Evolutionary conservation across 2,329 filamentous ascomycete species (phyloP), one percentile per base, ranked within the genome.

Genomic region (Ilyonectria mors-panacis): DNA sequence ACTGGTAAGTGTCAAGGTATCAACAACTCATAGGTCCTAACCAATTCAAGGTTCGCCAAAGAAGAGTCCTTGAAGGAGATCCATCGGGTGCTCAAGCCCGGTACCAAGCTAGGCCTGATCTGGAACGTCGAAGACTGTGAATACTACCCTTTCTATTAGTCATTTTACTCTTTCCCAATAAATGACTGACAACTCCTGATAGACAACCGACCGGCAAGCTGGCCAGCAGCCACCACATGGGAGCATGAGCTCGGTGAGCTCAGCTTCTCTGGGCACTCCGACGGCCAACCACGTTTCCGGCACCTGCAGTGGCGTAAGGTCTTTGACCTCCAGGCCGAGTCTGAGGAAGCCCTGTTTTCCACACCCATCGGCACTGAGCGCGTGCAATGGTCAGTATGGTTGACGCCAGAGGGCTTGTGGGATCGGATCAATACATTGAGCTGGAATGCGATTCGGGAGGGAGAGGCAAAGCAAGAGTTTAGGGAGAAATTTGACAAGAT

Each of bases 41-140:
- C 48, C 23, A 65, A 23, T 17, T 26, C 17, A 21, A 91, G 92
- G 92, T 94, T 94, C 80, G 89, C 91, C 44, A 92, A 86, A 59
- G 80, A 85, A 47, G 85, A 88, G 39, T 83, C 91, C 0, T 80
- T 94, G 30, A 79, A 82, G 51, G 91, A 93, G 73, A 91, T 94
- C n/a, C 86, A 89, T 71, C 87, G 91, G 53, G 86, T 92, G 0
- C 80, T 94, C 54, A 87, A 86, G 73, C 89, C 89, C 0, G 86
- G 85, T 7, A 87, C 87, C 7, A 83, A 84, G 30, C 82, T 94
- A 30, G 92, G 89, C 15, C 79, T 93, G 77, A 90, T 94, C 59
- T 94, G 92, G 92, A 94, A 93, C 73, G 83, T 91, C 66, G 91
- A 93, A 77, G 89, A 92, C 70, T 93, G 91, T 91, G 80, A 75